Conservation (phyloP, 805 yeast genomes). For the Starmerella bombicola region DNA sequence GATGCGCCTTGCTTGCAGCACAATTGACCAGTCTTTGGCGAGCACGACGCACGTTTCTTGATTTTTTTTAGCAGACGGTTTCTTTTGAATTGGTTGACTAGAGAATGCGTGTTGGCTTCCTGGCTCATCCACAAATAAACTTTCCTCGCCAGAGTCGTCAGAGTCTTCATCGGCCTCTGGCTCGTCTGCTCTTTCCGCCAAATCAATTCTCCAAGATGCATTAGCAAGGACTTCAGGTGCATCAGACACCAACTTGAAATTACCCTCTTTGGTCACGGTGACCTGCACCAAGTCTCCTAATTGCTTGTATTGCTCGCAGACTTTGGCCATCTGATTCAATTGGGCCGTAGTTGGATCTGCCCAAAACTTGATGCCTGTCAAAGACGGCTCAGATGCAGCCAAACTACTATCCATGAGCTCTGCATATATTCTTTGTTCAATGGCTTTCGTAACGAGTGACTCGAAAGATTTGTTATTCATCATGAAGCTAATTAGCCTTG, state of each 20-base stretch:
- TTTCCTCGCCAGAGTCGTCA: slow-evolving; percentile 2
- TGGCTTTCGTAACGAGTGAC: slow-evolving; percentile 19
- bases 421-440: slow-evolving; percentile 45
- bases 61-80: not conserved
- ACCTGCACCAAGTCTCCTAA: slow-evolving; percentile 21
- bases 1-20: slow-evolving; percentile 12
- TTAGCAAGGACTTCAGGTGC: slow-evolving; percentile 24
- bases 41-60: slow-evolving; percentile 7
- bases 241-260: slow-evolving; percentile 20
- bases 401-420: slow-evolving; percentile 45
- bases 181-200: slow-evolving; percentile 14
- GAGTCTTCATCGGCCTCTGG: not conserved
- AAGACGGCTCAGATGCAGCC: slow-evolving; percentile 38
- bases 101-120: not conserved
- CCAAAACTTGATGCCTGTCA: slow-evolving; percentile 45
- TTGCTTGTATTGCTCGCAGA: slow-evolving; percentile 28
- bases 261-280: slow-evolving; percentile 19
- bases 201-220: slow-evolving; percentile 23
- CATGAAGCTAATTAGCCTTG: slow-evolving; percentile 11
- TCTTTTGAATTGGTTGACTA: too few relatives aligned
- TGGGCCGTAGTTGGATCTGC: slow-evolving; percentile 23
- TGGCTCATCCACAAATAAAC: slow-evolving; percentile 4
- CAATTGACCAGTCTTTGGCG: slow-evolving; percentile 17
- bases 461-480: slow-evolving; percentile 48
- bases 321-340: slow-evolving; percentile 29